Percentiles rank a stretch among this genome's conserved stretches.
Evolutionary conservation across 495 filamentous ascomycete species (phyloP).

Genomic region (Rostrohypoxylon terebratum): DNA sequence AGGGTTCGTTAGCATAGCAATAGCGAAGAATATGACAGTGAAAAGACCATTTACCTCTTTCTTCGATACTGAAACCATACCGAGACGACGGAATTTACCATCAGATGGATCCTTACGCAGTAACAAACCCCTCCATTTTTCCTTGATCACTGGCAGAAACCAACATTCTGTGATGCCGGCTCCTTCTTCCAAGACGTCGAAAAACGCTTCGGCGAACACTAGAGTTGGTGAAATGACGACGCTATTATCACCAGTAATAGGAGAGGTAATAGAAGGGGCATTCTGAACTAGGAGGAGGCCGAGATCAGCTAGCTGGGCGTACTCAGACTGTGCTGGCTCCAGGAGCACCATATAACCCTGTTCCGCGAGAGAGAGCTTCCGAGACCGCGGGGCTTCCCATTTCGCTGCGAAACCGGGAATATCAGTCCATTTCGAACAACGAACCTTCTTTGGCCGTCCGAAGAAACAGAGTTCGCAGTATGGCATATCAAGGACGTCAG

Average conservation of each 20-base stretch:
- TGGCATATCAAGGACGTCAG: conserved; percentile 31
- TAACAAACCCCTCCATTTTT: conserved; percentile 17
- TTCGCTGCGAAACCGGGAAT: neutral
- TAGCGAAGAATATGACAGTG: neutral
- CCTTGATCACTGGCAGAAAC: conserved; percentile 28
- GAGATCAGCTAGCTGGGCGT: neutral
- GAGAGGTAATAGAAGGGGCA: neutral
- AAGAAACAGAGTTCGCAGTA: conserved; percentile 35
- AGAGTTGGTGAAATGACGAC: neutral
- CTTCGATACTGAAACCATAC: conserved; percentile 5
- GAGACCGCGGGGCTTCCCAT: neutral
- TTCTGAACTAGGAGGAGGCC: neutral
- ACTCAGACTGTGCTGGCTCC: conserved; percentile 16
- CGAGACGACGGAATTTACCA: conserved; percentile 39
- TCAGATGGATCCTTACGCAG: conserved; percentile 20
- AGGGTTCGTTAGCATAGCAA: neutral
- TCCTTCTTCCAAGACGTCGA: conserved; percentile 27
- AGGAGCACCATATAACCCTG: conserved; percentile 26
- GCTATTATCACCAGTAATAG: neutral
- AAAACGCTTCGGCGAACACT: conserved; percentile 25
- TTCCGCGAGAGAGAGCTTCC: neutral
- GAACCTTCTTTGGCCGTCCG: conserved; percentile 31
- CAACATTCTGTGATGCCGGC: conserved; percentile 21
- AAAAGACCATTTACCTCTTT: conserved; percentile 30
- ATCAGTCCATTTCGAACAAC: conserved; percentile 1